Evolutionary conservation across 2,329 filamentous ascomycete genomes (phyloP).

Genomic region (Trichoderma sp.): DNA sequence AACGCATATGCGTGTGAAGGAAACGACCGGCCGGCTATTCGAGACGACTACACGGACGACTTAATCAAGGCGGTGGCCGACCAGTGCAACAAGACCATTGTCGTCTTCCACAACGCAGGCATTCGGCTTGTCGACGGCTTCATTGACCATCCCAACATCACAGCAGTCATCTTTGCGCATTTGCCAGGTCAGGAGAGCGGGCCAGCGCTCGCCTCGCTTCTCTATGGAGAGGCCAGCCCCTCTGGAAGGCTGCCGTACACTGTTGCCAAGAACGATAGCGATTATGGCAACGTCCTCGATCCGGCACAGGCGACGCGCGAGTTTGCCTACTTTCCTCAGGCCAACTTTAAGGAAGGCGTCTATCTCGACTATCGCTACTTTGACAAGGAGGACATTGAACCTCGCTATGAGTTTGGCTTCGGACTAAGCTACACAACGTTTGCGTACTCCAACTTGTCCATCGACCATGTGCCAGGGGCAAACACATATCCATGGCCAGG

Average conservation of each 20-base stretch:
- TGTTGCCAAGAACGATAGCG: constrained; percentile 56
- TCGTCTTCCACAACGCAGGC: constrained; percentile 67
- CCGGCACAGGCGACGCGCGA: constrained; percentile 51
- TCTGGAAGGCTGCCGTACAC: constrained; percentile 66
- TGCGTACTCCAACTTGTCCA: constrained; percentile 47
- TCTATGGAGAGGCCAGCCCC: constrained; percentile 60
- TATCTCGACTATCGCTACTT: constrained; percentile 60
- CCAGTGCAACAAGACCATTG: constrained; percentile 63
- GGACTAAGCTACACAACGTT: constrained; percentile 61
- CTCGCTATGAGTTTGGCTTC: constrained; percentile 59
- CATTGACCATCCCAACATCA: constrained; percentile 65
- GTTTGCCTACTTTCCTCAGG: constrained; percentile 55
- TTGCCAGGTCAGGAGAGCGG: constrained; percentile 67
- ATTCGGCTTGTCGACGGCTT: constrained; percentile 62
- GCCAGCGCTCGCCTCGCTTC: constrained; percentile 54
- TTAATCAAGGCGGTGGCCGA: constrained; percentile 60
- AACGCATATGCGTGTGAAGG: constrained; percentile 75
- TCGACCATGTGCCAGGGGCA: constrained; percentile 36
- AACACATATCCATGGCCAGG: constrained; percentile 44
- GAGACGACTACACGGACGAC: constrained; percentile 66
- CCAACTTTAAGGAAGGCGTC: constrained; percentile 55
- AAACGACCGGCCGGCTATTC: constrained; percentile 61
- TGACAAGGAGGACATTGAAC: constrained; percentile 50
- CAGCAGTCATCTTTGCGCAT: constrained; percentile 64
- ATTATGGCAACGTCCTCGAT: constrained; percentile 54